Base-by-base conservation (phyloP, 768 basidiomycete genomes). In the Tephrocybe sp. region DNA sequence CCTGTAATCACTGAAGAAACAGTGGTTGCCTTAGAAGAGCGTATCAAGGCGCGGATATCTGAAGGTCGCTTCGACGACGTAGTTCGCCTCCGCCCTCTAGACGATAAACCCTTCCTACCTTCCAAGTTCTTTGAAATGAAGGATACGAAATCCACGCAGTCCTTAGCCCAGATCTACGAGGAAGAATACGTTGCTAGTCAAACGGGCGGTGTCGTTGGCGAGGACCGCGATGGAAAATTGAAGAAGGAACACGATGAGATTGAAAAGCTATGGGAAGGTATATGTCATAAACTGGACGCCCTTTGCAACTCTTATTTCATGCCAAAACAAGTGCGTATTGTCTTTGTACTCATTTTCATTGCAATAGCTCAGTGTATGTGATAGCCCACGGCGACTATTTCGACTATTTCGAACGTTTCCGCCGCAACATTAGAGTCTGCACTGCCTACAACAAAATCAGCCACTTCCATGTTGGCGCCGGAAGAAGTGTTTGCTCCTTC, bases 151-250 rank as follows among this genome's bases (percentile, higher is more conserved):
- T 94, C 91, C 7, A 75, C 82, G 4, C 87, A 92, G 64, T 94
- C 91, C 0, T 79, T 99, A 40, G 95, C 94, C 12, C 89, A 98
- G 70, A 90, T 99, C 35, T 98, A 98, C 68, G 97, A 97, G 64
- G 85, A 89, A 40, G 95, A 95, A 51, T 99, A 88, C 66, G 75
- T 85, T 34, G 83, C 85, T 5, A 79, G 80, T 32, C 81, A 84
- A 55, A 70, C 75, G 0, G 83, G 80, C 12, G 80, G 75, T 5
- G 66, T 72, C 2, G 64, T 70, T 12, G 71, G 70, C 1, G 89
- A 93, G 57, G 90, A 95, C 59, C 77, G 92, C 6, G 95, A 98
- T 57, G 92, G 87, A 16, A 94, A 91, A 65, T 73, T 98, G 33
- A 73, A 78, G 62, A 88, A 89, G 62, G 92, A 97, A 65, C 96